Evolutionary conservation across 2,329 filamentous ascomycete genomes (phyloP).

Genomic region (Cordyceps farinosa): DNA sequence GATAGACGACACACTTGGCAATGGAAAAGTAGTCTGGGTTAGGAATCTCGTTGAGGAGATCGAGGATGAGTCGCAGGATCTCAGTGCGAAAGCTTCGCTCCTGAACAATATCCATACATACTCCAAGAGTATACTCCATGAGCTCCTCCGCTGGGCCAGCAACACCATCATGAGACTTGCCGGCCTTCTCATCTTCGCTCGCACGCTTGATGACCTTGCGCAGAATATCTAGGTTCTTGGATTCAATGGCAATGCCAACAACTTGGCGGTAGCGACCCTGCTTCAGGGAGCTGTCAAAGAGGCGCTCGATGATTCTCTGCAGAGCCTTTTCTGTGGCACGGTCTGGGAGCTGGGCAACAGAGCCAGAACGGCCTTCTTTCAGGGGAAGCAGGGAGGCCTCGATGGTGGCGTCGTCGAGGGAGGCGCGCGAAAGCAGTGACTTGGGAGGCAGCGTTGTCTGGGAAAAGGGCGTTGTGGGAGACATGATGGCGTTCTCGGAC

Average conservation of each 20-base stretch:
- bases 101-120: slow-evolving; percentile 97
- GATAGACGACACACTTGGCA: slow-evolving; percentile 93
- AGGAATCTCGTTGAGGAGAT: slow-evolving; percentile 88
- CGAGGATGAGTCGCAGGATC: slow-evolving; percentile 89
- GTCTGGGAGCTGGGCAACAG: slow-evolving; percentile 64
- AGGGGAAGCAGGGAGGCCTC: slow-evolving; percentile 54
- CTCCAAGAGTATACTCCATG: slow-evolving; percentile 92
- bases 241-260: slow-evolving; percentile 93
- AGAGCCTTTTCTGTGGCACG: slow-evolving; percentile 74
- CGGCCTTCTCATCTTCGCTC: slow-evolving; percentile 74
- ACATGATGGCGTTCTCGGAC: slow-evolving; percentile 68
- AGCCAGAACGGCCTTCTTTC: slow-evolving; percentile 53
- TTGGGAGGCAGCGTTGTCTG: slow-evolving; percentile 91
- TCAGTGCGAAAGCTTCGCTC: slow-evolving; percentile 79
- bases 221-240: slow-evolving; percentile 84
- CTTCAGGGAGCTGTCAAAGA: slow-evolving; percentile 86
- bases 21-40: slow-evolving; percentile 97
- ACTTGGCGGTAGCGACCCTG: slow-evolving; percentile 91
- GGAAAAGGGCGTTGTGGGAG: slow-evolving; percentile 91
- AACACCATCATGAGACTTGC: slow-evolving; percentile 46
- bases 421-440: slow-evolving; percentile 83
- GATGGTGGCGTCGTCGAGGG: slow-evolving; percentile 61
- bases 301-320: slow-evolving; percentile 76
- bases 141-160: slow-evolving; percentile 75
- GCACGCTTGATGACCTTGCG: slow-evolving; percentile 82